These are phyloP conservation scores for Strobilomyces dryophilus DNA, from an alignment of 768 basidiomycete genomes.

Conservation along the genomic window DNA sequence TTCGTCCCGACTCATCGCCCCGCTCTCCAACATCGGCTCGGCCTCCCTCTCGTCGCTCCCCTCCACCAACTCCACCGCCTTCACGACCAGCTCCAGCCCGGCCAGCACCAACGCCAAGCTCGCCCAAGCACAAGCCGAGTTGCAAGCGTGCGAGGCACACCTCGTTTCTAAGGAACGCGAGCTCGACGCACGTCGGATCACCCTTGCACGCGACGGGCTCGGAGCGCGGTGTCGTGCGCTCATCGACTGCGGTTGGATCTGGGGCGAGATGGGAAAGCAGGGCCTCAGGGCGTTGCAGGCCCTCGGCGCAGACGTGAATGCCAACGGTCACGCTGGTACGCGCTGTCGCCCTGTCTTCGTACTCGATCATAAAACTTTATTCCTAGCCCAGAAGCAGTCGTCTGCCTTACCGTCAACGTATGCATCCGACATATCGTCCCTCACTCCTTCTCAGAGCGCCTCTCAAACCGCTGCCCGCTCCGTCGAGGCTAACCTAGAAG, in stretches of 20 bases:
- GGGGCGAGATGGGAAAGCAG: conserved; percentile 64
- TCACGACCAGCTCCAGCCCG: not conserved
- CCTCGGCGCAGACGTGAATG: not conserved
- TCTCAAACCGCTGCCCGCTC: conserved; percentile 43
- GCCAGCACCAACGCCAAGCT: conserved; percentile 42
- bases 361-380: not conserved
- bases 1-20: conserved; percentile 26
- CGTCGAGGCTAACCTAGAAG: conserved; percentile 16
- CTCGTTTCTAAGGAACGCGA: conserved; percentile 69
- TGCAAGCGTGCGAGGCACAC: conserved; percentile 79
- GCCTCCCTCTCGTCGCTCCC: conserved; percentile 42
- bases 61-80: conserved; percentile 26
- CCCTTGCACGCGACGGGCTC: conserved; percentile 60
- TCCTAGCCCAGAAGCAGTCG: conserved; percentile 1
- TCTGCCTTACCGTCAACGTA: conserved; percentile 11
- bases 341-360: not conserved
- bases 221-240: conserved; percentile 60
- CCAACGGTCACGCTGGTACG: conserved; percentile 1
- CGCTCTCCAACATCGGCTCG: conserved; percentile 31
- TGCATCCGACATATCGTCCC: conserved; percentile 56
- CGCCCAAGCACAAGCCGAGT: conserved; percentile 62
- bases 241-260: conserved; percentile 63
- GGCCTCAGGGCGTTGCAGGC: conserved; percentile 37
- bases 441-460: conserved; percentile 74
- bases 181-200: conserved; percentile 47